Percentiles rank a stretch among this genome's conserved stretches.
phyloP scores from a whole-genome alignment of 352 stramenopile species.

The Phytophthora ramorum region DNA sequence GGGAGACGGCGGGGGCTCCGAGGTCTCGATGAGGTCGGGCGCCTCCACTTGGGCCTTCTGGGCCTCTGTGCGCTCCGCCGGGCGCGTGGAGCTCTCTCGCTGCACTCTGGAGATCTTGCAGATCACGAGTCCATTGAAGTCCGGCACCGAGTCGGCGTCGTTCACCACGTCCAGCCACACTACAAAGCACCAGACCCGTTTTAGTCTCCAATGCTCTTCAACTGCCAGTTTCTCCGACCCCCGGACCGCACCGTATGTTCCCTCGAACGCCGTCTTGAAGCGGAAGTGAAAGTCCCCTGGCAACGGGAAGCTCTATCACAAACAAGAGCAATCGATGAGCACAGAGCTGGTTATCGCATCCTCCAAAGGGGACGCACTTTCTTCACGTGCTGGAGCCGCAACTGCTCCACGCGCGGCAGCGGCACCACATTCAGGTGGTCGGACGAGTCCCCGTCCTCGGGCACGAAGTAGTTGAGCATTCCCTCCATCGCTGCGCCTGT shows the following conservation, averaged over 20 bases:
- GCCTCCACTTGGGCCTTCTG: conserved; percentile 39
- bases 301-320: conserved; percentile 69
- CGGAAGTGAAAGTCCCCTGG: conserved; percentile 86
- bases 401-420: conserved; percentile 76
- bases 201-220: conserved; percentile 12
- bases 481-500: conserved; percentile 69
- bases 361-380: conserved; percentile 46
- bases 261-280: conserved; percentile 88
- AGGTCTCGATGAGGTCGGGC: conserved; percentile 83
- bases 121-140: conserved; percentile 83
- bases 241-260: conserved; percentile 69
- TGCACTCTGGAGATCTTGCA: conserved; percentile 84
- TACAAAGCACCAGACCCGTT: conserved; percentile 24
- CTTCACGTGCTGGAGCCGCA: conserved; percentile 82
- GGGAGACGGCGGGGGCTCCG: conserved; percentile 37
- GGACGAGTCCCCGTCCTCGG: conserved; percentile 85
- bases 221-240: conserved; percentile 1
- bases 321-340: conserved; percentile 9
- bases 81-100: conserved; percentile 48
- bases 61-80: conserved; percentile 43
- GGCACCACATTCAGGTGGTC: conserved; percentile 88
- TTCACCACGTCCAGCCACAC: conserved; percentile 86
- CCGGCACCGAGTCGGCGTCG: conserved; percentile 71
- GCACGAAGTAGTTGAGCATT: conserved; percentile 91
- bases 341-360: neutral